Conservation (phyloP, 495 filamentous ascomycete genomes). For the Choiromyces venosus region DNA sequence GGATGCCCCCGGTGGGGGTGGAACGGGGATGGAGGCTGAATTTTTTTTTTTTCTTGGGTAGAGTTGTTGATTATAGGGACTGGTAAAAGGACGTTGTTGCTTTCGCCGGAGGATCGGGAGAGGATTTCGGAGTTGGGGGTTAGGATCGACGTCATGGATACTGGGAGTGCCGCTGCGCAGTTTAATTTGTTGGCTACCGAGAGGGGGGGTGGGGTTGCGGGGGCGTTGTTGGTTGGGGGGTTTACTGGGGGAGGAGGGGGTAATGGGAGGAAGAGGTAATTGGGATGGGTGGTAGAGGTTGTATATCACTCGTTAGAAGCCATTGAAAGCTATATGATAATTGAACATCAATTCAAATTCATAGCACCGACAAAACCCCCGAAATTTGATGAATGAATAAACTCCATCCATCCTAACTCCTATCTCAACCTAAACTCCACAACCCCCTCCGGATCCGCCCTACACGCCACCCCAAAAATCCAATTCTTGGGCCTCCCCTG, state of each 20-base stretch:
- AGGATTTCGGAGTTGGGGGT: constrained; percentile 74
- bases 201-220: constrained; percentile 71
- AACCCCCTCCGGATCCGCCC: constrained; percentile 12
- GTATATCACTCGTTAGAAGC: constrained; percentile 19
- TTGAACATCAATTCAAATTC: not conserved
- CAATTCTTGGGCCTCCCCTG: constrained; percentile 25
- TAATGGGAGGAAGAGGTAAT: constrained; percentile 11
- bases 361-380: not conserved
- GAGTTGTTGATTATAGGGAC: constrained; percentile 86
- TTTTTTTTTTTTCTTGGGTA: constrained; percentile 42
- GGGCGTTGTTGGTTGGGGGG: constrained; percentile 60
- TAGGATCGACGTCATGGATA: constrained; percentile 83
- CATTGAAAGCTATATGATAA: not conserved
- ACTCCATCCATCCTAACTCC: not conserved
- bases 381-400: too few species aligned
- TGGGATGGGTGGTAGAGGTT: constrained; percentile 20
- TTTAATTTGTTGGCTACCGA: constrained; percentile 84
- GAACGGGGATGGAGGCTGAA: too few species aligned
- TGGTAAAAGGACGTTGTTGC: constrained; percentile 64
- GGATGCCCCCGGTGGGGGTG: too few species aligned
- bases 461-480: constrained; percentile 21
- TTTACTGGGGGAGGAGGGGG: constrained; percentile 16
- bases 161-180: constrained; percentile 85
- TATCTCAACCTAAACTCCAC: constrained; percentile 26
- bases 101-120: constrained; percentile 67